Base-by-base conservation (phyloP, 257 asterid species). In the Eustoma russellianum region DNA sequence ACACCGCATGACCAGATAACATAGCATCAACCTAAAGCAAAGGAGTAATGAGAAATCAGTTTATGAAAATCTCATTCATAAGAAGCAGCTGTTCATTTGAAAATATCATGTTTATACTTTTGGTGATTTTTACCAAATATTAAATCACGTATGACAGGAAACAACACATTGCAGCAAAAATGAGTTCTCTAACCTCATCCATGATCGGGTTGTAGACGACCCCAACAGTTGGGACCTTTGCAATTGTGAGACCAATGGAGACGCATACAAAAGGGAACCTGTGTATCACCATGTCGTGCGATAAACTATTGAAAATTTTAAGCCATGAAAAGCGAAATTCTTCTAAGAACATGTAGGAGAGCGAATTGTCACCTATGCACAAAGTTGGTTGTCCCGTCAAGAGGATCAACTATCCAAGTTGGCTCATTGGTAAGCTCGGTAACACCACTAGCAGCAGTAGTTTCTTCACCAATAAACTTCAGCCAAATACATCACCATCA, bases 371-470 rank as follows among this genome's bases (percentile, higher is more conserved):
- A 80, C 98, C 97, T 97, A 30, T 92, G 98, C 44, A 87, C 98
- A 73, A 92, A 92, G 57, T 92, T 92, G 64, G 94, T 88, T 5
- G 98, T 92, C 70, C 98, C 98, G 67, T 92, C 98, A 17, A 88
- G 69, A 44, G 98, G 98, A 74, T 91, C 98, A 66, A 87, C 98
- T 50, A 91, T 77, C 98, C 98, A 91, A 59, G 96, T 91, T 41
- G 98, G 97, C 51, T 83, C 94, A 56, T 85, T 88, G 12, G 97
- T 92, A 73, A 92, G 77, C 70, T 70, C 86, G 50, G 81, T 62
- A 46, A 33, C 70, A 11, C 97, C 97, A 63, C 13, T 59, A 56
- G 97, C 88, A 76, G 97, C 95, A 33, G 97, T 85, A 5, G 94
- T 92, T 74, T 92, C 98, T 78, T 92, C 97, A 56, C 98, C 97